Base-by-base conservation (phyloP, 176 grass and related monocot genomes). In the Oryza officinalis region DNA sequence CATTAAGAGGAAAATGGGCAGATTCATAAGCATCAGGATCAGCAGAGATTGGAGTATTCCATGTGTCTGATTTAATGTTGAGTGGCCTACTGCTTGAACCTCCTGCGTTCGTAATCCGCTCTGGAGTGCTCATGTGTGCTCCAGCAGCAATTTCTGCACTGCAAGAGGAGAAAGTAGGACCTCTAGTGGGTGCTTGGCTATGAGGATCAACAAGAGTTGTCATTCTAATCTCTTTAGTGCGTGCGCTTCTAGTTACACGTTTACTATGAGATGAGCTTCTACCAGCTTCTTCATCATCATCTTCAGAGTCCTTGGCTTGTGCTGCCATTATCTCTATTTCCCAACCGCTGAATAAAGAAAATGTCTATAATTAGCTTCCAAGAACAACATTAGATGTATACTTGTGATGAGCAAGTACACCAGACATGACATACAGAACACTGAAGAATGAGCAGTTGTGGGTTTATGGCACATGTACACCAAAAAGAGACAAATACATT, bases 241-340 rank as follows among this genome's bases (percentile, higher is more conserved):
- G 57, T 4, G 32, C 40, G 14, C 78, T 77, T 77, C 82, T 77
- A 44, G 26, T 43, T 85, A 71, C 78, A 37, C 23, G 26, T 86
- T 63, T 88, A 44, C 17, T 33, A 37, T 65, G 50, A 70, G 69
- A 74, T 76, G 70, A 76, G 26, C 67, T 85, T 83, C 11, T 79
- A n/a, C 33, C 81, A 71, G 43, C 76, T 80, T 89, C 76, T 82
- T 89, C 75, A 78, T 50, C 47, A 76, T 95, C 93, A 68, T 95
- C 93, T 74, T 92, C 90, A 11, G 93, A 95, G 44, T 95, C 93
- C 69, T 81, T 90, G 52, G 76, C 93, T 86, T 92, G 82, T 63
- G 90, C 75, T 73, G 88, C 83, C 88, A 92, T 82, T 20, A 88
- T 81, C 80, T 95, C 88, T 69, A 95, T 38, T 59, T 95, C 90